These are phyloP conservation scores for Leccinum ochraceum DNA, from an alignment of 768 basidiomycete genomes.

Conservation along the genomic window DNA sequence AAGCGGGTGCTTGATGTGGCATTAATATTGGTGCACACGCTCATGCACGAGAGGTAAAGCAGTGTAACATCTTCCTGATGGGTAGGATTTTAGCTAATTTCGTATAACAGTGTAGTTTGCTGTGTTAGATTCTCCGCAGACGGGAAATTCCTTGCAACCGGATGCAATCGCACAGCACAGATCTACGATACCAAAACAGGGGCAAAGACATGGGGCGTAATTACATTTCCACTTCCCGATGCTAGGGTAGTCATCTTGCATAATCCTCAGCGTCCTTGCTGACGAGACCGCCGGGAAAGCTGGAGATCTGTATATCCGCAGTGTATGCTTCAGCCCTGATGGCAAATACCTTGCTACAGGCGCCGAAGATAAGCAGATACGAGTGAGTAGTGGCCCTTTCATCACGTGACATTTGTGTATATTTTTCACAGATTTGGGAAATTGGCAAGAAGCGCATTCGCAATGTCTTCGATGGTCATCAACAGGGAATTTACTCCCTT, in stretches of 20 bases:
- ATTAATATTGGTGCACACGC: conserved; percentile 64
- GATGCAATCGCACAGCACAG: conserved; percentile 94
- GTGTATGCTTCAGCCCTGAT: conserved; percentile 77
- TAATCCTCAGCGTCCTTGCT: conserved; percentile 57
- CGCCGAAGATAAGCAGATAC: conserved; percentile 90
- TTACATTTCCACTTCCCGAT: neutral
- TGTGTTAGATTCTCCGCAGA: conserved; percentile 95
- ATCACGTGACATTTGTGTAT: conserved; percentile 6
- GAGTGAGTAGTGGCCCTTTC: conserved; percentile 51
- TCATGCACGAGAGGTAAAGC: conserved; percentile 86
- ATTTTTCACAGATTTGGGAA: conserved; percentile 79
- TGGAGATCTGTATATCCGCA: conserved; percentile 88
- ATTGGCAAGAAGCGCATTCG: conserved; percentile 78
- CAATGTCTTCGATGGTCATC: conserved; percentile 83
- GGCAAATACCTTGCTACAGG: conserved; percentile 74
- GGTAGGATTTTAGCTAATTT: conserved; percentile 10
- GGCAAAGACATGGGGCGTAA: conserved; percentile 72
- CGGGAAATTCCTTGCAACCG: conserved; percentile 90
- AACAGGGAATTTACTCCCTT: conserved; percentile 92
- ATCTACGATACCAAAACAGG: conserved; percentile 94
- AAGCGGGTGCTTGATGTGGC: conserved; percentile 78
- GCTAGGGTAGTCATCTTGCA: conserved; percentile 11
- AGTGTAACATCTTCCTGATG: conserved; percentile 1
- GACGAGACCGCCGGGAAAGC: conserved; percentile 74
- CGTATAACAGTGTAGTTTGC: conserved; percentile 63